Percentiles rank a stretch among this genome's conserved stretches.
phyloP scores from a whole-genome alignment of 441 rosid genomes.

The Gossypium gossypioides region DNA sequence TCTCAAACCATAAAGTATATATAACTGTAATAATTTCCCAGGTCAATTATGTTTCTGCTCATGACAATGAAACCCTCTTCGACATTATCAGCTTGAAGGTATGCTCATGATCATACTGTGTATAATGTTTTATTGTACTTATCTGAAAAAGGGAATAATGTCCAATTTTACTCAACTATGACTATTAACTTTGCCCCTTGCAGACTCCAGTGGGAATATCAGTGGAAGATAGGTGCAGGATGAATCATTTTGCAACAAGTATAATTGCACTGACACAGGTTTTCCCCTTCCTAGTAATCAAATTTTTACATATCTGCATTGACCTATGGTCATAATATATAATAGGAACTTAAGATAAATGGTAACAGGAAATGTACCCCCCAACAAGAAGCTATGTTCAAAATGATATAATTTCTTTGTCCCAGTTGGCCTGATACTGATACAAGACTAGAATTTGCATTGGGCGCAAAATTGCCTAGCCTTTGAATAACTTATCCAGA shows the following conservation, averaged over 20 bases:
- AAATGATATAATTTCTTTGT: neutral
- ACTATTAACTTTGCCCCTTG: slow-evolving; percentile 22
- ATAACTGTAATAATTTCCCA: slow-evolving; percentile 30
- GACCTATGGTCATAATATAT: neutral
- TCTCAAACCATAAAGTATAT: slow-evolving; percentile 1
- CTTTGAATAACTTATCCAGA: neutral
- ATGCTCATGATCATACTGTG: slow-evolving; percentile 10
- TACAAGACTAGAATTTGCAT: neutral
- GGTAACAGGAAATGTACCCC: neutral
- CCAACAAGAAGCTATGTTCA: neutral
- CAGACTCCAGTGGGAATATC: slow-evolving; percentile 70
- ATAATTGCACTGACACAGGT: slow-evolving; percentile 83
- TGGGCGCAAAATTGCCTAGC: neutral
- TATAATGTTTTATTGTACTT: neutral
- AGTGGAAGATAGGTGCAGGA: slow-evolving; percentile 74
- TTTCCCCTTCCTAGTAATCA: neutral
- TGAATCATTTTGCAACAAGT: slow-evolving; percentile 77
- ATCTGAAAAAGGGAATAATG: neutral
- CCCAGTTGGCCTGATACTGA: neutral
- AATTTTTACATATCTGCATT: neutral
- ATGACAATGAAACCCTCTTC: slow-evolving; percentile 95
- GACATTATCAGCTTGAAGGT: slow-evolving; percentile 88
- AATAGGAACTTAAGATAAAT: neutral
- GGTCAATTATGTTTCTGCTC: slow-evolving; percentile 96
- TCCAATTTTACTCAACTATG: slow-evolving; percentile 1